Evolutionary conservation across 192 early-diverging fungal species (phyloP).

Genomic region (Entomortierella lignicola): DNA sequence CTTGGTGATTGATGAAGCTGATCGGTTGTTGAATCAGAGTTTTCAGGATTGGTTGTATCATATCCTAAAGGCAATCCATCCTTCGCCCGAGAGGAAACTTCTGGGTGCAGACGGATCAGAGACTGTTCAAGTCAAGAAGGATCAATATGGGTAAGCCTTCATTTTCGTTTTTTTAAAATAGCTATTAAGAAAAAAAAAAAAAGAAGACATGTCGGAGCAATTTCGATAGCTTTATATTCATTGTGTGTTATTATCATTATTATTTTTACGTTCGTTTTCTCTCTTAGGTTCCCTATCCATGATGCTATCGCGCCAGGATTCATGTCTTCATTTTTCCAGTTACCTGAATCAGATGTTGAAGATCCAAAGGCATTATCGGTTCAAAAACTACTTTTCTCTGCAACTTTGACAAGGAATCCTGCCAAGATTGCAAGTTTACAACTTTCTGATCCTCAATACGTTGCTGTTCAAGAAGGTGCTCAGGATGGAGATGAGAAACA

Average conservation of each 20-base stretch:
- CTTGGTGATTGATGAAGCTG: conserved; percentile 96
- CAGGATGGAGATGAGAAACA: conserved; percentile 55
- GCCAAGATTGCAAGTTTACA: conserved; percentile 90
- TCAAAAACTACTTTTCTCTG: conserved; percentile 96
- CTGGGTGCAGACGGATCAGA: conserved; percentile 29
- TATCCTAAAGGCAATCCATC: conserved; percentile 73
- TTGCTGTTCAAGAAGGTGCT: conserved; percentile 72
- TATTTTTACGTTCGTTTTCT: neutral
- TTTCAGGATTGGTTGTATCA: conserved; percentile 92
- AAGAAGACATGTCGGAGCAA: neutral
- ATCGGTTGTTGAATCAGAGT: conserved; percentile 90
- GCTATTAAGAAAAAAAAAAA: neutral
- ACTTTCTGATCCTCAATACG: conserved; percentile 84
- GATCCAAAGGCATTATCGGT: conserved; percentile 64
- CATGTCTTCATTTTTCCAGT: conserved; percentile 52
- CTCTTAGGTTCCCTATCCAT: conserved; percentile 55
- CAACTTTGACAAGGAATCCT: conserved; percentile 93
- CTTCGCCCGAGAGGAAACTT: conserved; percentile 16
- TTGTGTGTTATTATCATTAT: neutral
- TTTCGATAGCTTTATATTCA: neutral
- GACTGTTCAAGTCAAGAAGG: conserved; percentile 21
- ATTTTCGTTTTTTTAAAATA: no score
- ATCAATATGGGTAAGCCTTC: conserved; percentile 42
- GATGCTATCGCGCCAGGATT: conserved; percentile 64
- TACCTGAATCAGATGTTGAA: conserved; percentile 63